Percentiles rank a stretch among this genome's conserved stretches.
phyloP scores from a whole-genome alignment of 305 asterid genomes.

The Solanum hybrid region DNA sequence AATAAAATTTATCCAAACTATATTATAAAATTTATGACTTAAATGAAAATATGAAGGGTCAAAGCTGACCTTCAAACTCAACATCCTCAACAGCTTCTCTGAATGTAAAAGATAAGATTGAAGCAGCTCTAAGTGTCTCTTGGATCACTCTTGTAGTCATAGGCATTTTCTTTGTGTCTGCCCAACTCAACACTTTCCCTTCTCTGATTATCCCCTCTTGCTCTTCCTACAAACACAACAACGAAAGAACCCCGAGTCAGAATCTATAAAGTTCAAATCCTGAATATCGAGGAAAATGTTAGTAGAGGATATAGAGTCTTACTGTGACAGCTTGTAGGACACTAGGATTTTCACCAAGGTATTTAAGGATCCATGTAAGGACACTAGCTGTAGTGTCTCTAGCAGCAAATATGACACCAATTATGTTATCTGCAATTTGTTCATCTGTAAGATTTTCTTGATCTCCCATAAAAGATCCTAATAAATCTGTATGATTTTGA shows the following conservation, averaged over 20 bases:
- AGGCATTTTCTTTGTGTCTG: constrained; percentile 82
- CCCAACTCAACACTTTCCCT: constrained; percentile 47
- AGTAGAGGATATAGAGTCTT: constrained; percentile 19
- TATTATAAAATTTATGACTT: not conserved
- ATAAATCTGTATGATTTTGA: constrained; percentile 38
- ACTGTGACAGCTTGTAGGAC: constrained; percentile 81
- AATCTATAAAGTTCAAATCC: not conserved
- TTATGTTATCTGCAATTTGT: constrained; percentile 86
- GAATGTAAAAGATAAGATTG: constrained; percentile 81
- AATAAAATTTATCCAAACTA: not conserved
- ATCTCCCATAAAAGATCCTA: constrained; percentile 85
- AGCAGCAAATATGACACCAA: constrained; percentile 90
- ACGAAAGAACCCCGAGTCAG: not conserved
- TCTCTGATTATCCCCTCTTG: constrained; percentile 63
- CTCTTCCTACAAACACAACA: constrained; percentile 44
- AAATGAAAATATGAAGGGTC: not conserved
- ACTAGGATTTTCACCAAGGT: constrained; percentile 72
- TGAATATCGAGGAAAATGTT: not conserved
- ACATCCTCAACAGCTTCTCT: constrained; percentile 98
- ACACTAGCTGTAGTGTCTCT: constrained; percentile 93
- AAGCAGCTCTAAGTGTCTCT: constrained; percentile 90
- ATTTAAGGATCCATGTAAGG: constrained; percentile 86
- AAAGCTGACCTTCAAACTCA: constrained; percentile 63
- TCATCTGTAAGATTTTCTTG: constrained; percentile 68
- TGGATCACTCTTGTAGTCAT: constrained; percentile 70